phyloP scores from a whole-genome alignment of 179 eudicot species.

The Corrigiola litoralis region DNA sequence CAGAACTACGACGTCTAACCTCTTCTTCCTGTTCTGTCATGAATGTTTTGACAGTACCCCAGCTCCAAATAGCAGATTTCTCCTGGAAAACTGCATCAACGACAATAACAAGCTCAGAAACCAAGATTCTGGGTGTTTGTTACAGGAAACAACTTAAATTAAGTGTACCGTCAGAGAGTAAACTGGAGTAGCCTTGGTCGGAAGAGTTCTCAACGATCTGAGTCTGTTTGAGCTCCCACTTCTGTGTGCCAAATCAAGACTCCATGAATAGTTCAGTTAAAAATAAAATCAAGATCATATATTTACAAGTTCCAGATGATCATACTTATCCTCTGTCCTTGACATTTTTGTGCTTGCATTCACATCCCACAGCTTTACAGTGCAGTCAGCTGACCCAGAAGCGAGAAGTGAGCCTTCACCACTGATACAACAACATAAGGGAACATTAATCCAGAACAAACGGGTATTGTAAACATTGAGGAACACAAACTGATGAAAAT shows the following conservation, averaged over 20 bases:
- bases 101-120: not conserved
- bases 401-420: constrained; percentile 99
- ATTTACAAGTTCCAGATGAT: not conserved
- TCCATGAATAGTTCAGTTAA: not conserved
- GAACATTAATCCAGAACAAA: not conserved
- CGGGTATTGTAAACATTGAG: not conserved
- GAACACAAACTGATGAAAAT: not conserved
- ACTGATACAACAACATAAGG: constrained; percentile 34
- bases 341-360: constrained; percentile 59
- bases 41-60: constrained; percentile 54
- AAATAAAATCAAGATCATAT: not conserved
- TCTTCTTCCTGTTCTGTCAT: constrained; percentile 14
- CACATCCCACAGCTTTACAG: constrained; percentile 94
- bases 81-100: constrained; percentile 66
- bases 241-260: constrained; percentile 37
- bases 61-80: constrained; percentile 86
- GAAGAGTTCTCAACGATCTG: constrained; percentile 81
- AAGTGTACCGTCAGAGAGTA: constrained; percentile 63
- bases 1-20: constrained; percentile 8
- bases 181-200: constrained; percentile 90
- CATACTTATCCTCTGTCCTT: constrained; percentile 80
- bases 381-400: constrained; percentile 97
- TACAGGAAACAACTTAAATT: not conserved
- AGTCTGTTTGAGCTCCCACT: constrained; percentile 67
- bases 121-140: not conserved